Base-by-base conservation (phyloP, 148 eudicot genomes). In the Simmondsia chinensis region DNA sequence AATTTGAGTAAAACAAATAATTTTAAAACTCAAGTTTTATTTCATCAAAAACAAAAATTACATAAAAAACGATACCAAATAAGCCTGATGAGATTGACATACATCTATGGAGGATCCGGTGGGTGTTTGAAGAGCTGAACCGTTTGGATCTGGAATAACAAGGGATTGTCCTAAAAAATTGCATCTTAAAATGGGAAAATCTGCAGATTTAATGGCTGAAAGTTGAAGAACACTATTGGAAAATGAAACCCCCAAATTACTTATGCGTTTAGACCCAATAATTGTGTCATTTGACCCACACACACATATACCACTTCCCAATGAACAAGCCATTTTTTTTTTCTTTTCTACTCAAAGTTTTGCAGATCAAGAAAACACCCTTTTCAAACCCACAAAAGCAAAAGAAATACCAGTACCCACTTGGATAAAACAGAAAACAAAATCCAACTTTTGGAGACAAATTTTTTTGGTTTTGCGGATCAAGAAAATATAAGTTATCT, bases 241-340 rank as follows among this genome's bases (percentile, higher is more conserved):
- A 5, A 20, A 37, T 19, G 29, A 21, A 5, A 24, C 19, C 29
- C 20, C 36, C 23, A n/a, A 48, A 5, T 25, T 39, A 28, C 22
- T 40, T 46, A 4, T 31, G 36, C 9, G 25, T 36, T 43, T 61
- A 17, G 43, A 28, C 1, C 45, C 38, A 34, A 49, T 7, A 38
- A 44, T 22, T 5, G 47, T 24, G 2, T 46, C 59, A 51, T 16
- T 38, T 33, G 21, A 39, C 50, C 57, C 39, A 45, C 44, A 35
- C 52, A 45, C 27, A 39, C 31, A 57, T 20, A 46, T 5, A 31
- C 44, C 42, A 37, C 48, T 23, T 54, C 59, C 58, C 36, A 63
- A 18, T 29, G 69, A 58, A 58, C 57, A 63, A 58, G 68, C 57
- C 69, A 69, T 63, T 21, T 20, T 51, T 19, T 15, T n/a, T 6